Conservation (phyloP, 1,284 basidiomycete genomes). For the Ganoderma sinense region DNA sequence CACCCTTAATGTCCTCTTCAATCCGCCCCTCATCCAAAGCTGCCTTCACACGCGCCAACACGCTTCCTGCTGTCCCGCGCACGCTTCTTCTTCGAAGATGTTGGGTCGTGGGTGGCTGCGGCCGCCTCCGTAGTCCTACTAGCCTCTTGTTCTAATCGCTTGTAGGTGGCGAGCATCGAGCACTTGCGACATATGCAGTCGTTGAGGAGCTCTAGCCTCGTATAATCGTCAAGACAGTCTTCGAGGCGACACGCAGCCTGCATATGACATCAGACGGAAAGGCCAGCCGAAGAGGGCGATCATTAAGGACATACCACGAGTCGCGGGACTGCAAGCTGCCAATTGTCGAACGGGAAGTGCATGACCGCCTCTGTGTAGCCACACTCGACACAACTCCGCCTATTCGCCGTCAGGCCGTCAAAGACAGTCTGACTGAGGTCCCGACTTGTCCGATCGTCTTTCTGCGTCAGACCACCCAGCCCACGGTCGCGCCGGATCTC, state of each 20-base stretch:
- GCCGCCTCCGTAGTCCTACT: slow-evolving; percentile 58
- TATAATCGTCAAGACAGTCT: slow-evolving; percentile 83
- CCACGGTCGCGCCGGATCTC: slow-evolving; percentile 75
- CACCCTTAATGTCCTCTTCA: slow-evolving; percentile 80
- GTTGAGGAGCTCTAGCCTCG: slow-evolving; percentile 80
- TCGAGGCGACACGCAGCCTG: slow-evolving; percentile 69
- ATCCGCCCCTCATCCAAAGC: slow-evolving; percentile 79
- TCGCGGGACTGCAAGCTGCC: slow-evolving; percentile 81
- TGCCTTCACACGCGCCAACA: slow-evolving; percentile 64
- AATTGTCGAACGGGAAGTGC: slow-evolving; percentile 86
- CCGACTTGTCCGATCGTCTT: slow-evolving; percentile 41
- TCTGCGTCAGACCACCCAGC: slow-evolving; percentile 56
- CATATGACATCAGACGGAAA: slow-evolving; percentile 18
- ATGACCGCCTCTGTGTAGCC: slow-evolving; percentile 91
- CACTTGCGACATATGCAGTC: slow-evolving; percentile 88
- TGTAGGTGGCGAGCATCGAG: slow-evolving; percentile 75
- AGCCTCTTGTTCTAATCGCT: slow-evolving; percentile 64
- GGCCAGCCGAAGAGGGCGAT: slow-evolving; percentile 6
- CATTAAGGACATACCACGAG: slow-evolving; percentile 48
- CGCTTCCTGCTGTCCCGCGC: slow-evolving; percentile 72
- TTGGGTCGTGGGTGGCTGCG: slow-evolving; percentile 50
- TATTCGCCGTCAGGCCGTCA: slow-evolving; percentile 84
- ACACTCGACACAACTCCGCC: slow-evolving; percentile 82
- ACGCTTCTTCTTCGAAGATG: slow-evolving; percentile 73
- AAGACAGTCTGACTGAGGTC: slow-evolving; percentile 74